These are phyloP conservation scores for Coemansia sp. DNA, from an alignment of 192 early-diverging fungal genomes.

Conservation along the genomic window DNA sequence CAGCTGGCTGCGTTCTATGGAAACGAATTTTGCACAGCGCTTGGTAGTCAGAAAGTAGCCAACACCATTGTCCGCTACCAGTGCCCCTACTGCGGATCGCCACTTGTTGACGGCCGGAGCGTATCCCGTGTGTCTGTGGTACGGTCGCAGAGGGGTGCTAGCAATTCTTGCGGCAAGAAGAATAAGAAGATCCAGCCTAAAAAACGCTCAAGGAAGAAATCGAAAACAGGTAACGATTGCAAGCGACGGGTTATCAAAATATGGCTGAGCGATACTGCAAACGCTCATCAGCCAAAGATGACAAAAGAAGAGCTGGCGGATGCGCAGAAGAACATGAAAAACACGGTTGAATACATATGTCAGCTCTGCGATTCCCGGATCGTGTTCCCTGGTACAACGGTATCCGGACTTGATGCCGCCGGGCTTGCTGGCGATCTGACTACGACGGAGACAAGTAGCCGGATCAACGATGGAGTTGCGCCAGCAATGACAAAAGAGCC, in stretches of 20 bases:
- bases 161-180: not conserved
- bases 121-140: conserved; percentile 33
- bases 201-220: not conserved
- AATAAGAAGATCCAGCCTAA: not conserved
- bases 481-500: not conserved
- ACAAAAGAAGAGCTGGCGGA: conserved; percentile 12
- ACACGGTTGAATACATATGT: conserved; percentile 34
- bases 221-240: not conserved
- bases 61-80: conserved; percentile 28
- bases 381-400: conserved; percentile 32
- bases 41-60: conserved; percentile 17
- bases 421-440: conserved; percentile 10
- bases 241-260: conserved; percentile 14
- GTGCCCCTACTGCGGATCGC: conserved; percentile 40
- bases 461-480: not conserved
- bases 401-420: conserved; percentile 14
- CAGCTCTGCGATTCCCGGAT: conserved; percentile 26
- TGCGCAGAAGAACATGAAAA: conserved; percentile 12
- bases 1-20: conserved; percentile 50
- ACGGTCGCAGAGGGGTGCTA: not conserved
- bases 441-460: not conserved
- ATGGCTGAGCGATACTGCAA: conserved; percentile 10
- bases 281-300: too few species aligned
- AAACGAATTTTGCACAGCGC: conserved; percentile 24
- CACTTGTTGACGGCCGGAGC: conserved; percentile 38